These are phyloP conservation scores for Lepidopterella palustris DNA, from an alignment of 495 filamentous ascomycete genomes.

Conservation along the genomic window DNA sequence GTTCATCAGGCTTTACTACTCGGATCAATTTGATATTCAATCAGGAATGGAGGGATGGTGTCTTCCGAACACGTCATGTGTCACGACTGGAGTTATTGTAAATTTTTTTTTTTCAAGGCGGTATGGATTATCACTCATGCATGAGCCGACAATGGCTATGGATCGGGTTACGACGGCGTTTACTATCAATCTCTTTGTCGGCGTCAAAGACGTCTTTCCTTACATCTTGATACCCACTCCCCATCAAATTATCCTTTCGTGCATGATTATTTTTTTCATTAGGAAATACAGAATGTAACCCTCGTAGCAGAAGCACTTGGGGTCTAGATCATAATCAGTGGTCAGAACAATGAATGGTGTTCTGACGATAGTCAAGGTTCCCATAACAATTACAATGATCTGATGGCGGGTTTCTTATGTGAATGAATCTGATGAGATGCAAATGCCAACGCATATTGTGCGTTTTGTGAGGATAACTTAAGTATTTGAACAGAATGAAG, in stretches of 20 bases:
- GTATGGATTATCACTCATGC: neutral
- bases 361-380: neutral
- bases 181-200: neutral
- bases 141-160: neutral
- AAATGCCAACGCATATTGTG: too few species aligned
- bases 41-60: neutral
- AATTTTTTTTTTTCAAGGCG: constrained; percentile 8
- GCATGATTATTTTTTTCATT: neutral
- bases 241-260: neutral
- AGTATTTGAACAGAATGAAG: too few species aligned
- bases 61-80: neutral
- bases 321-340: neutral
- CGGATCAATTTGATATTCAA: neutral
- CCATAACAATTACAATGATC: too few species aligned
- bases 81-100: constrained; percentile 24
- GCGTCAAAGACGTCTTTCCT: constrained; percentile 13
- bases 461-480: too few species aligned
- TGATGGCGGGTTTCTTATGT: too few species aligned
- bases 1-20: neutral
- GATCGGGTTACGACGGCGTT: constrained; percentile 11
- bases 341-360: neutral
- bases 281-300: neutral
- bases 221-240: constrained; percentile 20
- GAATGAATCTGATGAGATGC: too few species aligned
- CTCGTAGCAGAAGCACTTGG: neutral